A percentile compares a stretch with the other conserved stretches of the same genome.
Evolutionary conservation across 306 rosid genomes (phyloP).

Genomic region (Echinosophora koreensis): DNA sequence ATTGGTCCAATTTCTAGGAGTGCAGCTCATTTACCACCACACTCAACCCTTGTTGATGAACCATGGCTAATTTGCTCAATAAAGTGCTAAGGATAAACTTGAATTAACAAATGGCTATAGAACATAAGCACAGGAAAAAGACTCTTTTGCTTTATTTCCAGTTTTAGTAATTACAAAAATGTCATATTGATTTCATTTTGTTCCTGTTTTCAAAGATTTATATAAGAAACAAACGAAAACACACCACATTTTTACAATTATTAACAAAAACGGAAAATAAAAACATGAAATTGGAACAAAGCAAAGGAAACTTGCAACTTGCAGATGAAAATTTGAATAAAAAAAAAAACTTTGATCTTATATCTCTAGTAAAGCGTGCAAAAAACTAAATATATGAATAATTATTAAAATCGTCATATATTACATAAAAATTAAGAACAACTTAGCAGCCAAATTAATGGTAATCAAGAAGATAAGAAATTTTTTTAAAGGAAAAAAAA

Average conservation of each 20-base stretch:
- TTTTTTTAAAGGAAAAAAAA: neutral
- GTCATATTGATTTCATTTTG: too few species aligned
- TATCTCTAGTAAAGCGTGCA: neutral
- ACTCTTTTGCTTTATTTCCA: too few species aligned
- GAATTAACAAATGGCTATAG: neutral
- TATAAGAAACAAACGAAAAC: too few species aligned
- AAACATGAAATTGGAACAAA: too few species aligned
- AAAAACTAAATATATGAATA: neutral
- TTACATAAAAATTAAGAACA: conserved; percentile 10
- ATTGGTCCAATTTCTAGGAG: neutral
- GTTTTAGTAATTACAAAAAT: too few species aligned
- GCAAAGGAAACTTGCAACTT: neutral
- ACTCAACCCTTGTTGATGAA: neutral
- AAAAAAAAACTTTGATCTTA: neutral
- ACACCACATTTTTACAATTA: too few species aligned
- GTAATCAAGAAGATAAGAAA: neutral
- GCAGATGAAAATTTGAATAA: conserved; percentile 26
- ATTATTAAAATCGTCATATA: conserved; percentile 21
- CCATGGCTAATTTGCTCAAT: neutral
- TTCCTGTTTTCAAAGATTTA: too few species aligned
- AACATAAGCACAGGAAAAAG: conserved; percentile 16
- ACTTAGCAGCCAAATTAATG: conserved; percentile 24
- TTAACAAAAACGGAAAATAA: too few species aligned
- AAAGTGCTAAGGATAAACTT: neutral
- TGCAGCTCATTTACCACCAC: neutral